Conservation (phyloP, 345 rosid genomes). For the Eutrema yunnanense region DNA sequence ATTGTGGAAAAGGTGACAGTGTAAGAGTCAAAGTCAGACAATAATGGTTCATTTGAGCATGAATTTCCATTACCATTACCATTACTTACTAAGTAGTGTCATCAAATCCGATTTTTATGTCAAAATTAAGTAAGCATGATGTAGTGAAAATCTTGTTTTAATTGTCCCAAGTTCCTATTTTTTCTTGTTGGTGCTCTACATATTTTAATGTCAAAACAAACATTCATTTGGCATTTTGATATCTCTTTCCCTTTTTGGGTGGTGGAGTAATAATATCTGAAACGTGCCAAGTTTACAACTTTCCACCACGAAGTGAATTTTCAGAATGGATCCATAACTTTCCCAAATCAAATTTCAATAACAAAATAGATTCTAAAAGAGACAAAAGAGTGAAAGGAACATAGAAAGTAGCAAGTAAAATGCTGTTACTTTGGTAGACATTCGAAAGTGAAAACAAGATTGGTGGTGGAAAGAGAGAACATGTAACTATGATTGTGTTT, state of each 20-base stretch:
- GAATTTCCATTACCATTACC: background rate
- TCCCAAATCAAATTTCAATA: background rate
- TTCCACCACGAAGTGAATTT: background rate
- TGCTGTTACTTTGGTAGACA: constrained; percentile 27
- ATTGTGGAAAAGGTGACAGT: background rate
- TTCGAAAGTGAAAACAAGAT: constrained; percentile 21
- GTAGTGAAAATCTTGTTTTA: background rate
- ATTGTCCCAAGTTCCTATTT: too few species aligned
- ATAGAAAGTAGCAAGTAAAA: background rate
- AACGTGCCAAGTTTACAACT: background rate
- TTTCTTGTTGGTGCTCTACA: background rate
- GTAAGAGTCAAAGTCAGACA: background rate
- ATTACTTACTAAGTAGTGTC: background rate
- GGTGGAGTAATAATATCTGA: background rate
- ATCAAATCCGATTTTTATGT: background rate
- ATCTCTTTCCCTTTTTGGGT: background rate
- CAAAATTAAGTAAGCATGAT: background rate
- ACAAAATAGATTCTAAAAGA: background rate
- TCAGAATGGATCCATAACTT: background rate
- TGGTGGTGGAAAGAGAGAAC: constrained; percentile 20
- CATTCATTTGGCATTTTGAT: constrained; percentile 1
- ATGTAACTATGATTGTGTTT: constrained; percentile 22
- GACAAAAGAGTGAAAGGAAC: background rate
- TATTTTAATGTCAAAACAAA: background rate
- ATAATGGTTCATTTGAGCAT: background rate